Base-by-base conservation (phyloP, 192 early-diverging fungal species). In the Rhizoclosmatium globosum region DNA sequence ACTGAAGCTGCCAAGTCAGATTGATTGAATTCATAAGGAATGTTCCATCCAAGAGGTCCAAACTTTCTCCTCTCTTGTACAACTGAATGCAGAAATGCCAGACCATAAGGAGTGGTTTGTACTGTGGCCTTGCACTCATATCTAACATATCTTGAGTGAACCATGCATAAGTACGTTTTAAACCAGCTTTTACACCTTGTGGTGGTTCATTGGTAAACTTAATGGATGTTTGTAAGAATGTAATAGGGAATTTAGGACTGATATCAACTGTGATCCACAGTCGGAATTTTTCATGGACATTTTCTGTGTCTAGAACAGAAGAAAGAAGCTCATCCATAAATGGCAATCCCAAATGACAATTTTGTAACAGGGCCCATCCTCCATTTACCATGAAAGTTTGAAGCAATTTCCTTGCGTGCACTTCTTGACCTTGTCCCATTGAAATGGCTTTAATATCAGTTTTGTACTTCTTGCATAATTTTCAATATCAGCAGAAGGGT, bases 21-120 rank as follows among this genome's bases (percentile, higher is more conserved):
- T 82, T 91, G 90, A 73, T 91, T 91, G 82, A 91, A 91, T 82
- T 91, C 90, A 77, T 91, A 91, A 50, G 89, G 90, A 84, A 91
- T 91, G 71, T 91, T 91, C 90, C 90, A 90, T 21, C 90, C 90
- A 42, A 91, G 79, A 2, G 90, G 90, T 11, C 90, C 90, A 83
- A 91, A 91, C 78, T 91, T 91, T 57, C 90, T 48, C 48, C 90
- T 58, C 75, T 91, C 90, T 75, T 91, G 90, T 17, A 91, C 89
- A 61, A 91, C 83, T 19, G 90, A 91, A 79, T 91, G 90, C 71
- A 91, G 83, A 81, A 91, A 91, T 2, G 90, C 87, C 13, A 91
- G 61, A 13, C 89, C 89, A 64, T 91, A 91, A 91, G 73, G 43
- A 91, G 76, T 23, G 90, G 90, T 73, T 91, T 91, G 81, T 91